Conservation (phyloP, 2,329 filamentous ascomycete species). For the Aspergillus latus region DNA sequence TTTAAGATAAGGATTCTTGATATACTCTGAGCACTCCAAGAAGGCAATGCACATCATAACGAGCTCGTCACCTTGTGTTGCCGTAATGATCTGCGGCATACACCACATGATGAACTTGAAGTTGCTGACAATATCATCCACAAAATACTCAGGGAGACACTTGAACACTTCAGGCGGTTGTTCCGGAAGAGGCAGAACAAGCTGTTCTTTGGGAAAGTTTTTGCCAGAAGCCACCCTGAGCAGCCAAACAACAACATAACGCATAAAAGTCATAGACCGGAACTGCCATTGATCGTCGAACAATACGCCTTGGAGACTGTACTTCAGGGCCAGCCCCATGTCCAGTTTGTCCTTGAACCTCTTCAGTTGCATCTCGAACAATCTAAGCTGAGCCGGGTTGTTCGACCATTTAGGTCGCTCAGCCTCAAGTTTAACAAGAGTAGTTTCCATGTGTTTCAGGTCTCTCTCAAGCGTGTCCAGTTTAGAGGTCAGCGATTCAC, state of each 20-base stretch:
- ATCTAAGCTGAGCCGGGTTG: constrained; percentile 63
- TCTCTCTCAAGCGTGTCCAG: constrained; percentile 68
- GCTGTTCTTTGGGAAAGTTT: constrained; percentile 70
- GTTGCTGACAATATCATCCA: constrained; percentile 92
- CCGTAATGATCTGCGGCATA: constrained; percentile 79
- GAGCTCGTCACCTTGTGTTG: constrained; percentile 87
- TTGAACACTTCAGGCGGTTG: constrained; percentile 73
- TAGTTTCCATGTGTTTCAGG: constrained; percentile 69
- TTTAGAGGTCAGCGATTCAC: constrained; percentile 78
- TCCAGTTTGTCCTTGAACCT: constrained; percentile 74
- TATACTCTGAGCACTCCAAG: constrained; percentile 85
- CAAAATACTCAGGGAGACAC: constrained; percentile 88
- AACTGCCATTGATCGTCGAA: constrained; percentile 84
- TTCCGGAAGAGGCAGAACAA: constrained; percentile 70
- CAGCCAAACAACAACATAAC: constrained; percentile 93
- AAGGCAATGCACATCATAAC: constrained; percentile 89
- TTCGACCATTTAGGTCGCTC: constrained; percentile 72
- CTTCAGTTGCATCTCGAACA: constrained; percentile 71
- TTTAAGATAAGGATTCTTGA: constrained; percentile 96
- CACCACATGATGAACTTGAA: constrained; percentile 92
- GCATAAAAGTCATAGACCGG: constrained; percentile 90
- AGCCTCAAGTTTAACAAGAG: constrained; percentile 68
- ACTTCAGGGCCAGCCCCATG: constrained; percentile 72
- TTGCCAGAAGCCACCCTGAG: constrained; percentile 76
- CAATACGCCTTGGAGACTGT: constrained; percentile 79